These are phyloP conservation scores for Sanghuangporus baumii DNA, from an alignment of 1,284 basidiomycete species.

Conservation along the genomic window DNA sequence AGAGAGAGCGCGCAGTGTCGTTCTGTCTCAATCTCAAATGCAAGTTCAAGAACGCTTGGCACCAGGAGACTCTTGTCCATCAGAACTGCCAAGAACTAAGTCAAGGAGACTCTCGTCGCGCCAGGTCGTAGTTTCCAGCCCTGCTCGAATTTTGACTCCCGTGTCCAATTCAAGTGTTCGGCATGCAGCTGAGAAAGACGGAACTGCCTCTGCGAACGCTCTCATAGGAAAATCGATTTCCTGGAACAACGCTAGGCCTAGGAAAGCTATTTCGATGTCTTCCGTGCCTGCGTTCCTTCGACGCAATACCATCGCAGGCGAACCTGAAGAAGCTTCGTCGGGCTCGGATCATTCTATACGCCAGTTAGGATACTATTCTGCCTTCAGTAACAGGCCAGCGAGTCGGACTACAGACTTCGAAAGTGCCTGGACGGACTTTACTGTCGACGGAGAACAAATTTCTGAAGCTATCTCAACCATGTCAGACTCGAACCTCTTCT, in stretches of 20 bases:
- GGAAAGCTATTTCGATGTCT: background rate
- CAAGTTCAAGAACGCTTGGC: background rate
- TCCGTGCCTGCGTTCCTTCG: background rate
- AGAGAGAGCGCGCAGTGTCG: constrained; percentile 12
- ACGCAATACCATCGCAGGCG: background rate
- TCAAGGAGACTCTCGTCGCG: background rate
- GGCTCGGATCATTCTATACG: background rate
- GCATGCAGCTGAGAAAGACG: background rate
- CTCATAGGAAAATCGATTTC: background rate
- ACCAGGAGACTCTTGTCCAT: background rate
- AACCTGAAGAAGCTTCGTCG: background rate
- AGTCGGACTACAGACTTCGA: background rate
- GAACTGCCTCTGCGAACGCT: background rate
- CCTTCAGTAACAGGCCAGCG: background rate
- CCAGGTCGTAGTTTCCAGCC: background rate
- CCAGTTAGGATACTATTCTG: background rate
- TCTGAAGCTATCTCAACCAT: too few species aligned
- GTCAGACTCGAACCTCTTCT: background rate
- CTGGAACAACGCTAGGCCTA: background rate
- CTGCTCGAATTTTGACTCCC: background rate
- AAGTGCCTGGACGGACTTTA: background rate
- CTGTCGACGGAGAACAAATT: background rate
- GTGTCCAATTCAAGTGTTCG: background rate
- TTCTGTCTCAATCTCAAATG: constrained; percentile 5
- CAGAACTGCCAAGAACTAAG: background rate